phyloP scores from a whole-genome alignment of 768 basidiomycete genomes.

The Termitomyces bulborhizus region DNA sequence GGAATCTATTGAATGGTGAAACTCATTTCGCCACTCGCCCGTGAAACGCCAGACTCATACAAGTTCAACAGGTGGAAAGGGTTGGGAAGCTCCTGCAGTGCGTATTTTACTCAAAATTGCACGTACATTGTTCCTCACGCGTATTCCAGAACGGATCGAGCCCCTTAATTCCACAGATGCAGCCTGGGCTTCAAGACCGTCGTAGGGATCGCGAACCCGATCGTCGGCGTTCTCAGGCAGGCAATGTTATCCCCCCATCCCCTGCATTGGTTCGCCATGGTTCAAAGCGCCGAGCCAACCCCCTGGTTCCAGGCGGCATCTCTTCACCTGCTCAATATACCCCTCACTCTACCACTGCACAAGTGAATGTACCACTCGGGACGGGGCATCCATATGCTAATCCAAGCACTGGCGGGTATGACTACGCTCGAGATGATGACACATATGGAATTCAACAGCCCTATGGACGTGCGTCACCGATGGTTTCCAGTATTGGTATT shows the following conservation, averaged over 20 bases:
- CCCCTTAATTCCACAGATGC: slow-evolving; percentile 61
- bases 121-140: not conserved
- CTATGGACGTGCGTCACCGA: slow-evolving; percentile 78
- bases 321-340: slow-evolving; percentile 49
- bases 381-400: slow-evolving; percentile 64
- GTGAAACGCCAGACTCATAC: slow-evolving; percentile 2
- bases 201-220: slow-evolving; percentile 59
- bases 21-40: not conserved
- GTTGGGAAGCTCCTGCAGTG: slow-evolving; percentile 85
- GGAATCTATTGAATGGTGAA: slow-evolving; percentile 87
- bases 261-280: slow-evolving; percentile 75
- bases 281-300: slow-evolving; percentile 61
- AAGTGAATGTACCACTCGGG: slow-evolving; percentile 65
- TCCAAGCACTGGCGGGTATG: slow-evolving; percentile 49
- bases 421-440: slow-evolving; percentile 54
- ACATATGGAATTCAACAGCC: slow-evolving; percentile 42
- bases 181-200: slow-evolving; percentile 46
- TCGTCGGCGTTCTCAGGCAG: slow-evolving; percentile 55
- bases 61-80: slow-evolving; percentile 68
- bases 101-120: slow-evolving; percentile 20
- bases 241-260: slow-evolving; percentile 60
- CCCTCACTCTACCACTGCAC: slow-evolving; percentile 70
- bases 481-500: slow-evolving; percentile 65
- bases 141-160: slow-evolving; percentile 44
- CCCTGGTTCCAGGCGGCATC: slow-evolving; percentile 48